Evolutionary conservation across 2,329 filamentous ascomycete genomes (phyloP).

Genomic region (Cordyceps cateniannulata): DNA sequence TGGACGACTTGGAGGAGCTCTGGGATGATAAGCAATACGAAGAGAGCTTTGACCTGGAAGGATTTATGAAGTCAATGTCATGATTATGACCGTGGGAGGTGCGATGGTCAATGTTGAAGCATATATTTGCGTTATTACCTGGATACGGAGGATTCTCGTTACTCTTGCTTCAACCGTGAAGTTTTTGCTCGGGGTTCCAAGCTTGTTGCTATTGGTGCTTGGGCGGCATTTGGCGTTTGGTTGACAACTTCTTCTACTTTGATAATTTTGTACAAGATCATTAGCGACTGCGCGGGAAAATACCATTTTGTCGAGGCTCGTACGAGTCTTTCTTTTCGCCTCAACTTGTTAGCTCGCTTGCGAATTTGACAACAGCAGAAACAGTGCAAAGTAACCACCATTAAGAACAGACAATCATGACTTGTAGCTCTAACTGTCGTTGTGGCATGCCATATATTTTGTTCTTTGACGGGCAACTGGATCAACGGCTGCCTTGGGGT

Average conservation of each 20-base stretch:
- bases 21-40: conserved; percentile 98
- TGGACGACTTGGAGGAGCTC: conserved; percentile 90
- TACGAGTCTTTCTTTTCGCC: background rate
- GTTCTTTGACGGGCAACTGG: too few species aligned
- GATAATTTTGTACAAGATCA: conserved; percentile 9
- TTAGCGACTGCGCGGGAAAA: conserved; percentile 12
- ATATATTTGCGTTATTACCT: background rate
- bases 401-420: background rate
- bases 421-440: too few species aligned
- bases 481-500: too few species aligned
- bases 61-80: conserved; percentile 92
- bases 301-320: conserved; percentile 6
- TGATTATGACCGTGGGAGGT: conserved; percentile 17
- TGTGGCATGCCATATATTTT: too few species aligned
- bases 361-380: background rate
- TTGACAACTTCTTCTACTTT: background rate
- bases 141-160: background rate
- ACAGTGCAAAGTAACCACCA: background rate
- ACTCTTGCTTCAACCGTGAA: background rate
- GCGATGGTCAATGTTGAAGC: background rate
- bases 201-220: background rate
- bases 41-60: conserved; percentile 94
- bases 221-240: conserved; percentile 4
- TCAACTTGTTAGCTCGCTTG: background rate
- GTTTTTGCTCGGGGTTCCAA: background rate